A percentile compares a stretch with the other conserved stretches of the same genome.
Conservation (phyloP, 306 rosid species). For the Urtica urens region DNA sequence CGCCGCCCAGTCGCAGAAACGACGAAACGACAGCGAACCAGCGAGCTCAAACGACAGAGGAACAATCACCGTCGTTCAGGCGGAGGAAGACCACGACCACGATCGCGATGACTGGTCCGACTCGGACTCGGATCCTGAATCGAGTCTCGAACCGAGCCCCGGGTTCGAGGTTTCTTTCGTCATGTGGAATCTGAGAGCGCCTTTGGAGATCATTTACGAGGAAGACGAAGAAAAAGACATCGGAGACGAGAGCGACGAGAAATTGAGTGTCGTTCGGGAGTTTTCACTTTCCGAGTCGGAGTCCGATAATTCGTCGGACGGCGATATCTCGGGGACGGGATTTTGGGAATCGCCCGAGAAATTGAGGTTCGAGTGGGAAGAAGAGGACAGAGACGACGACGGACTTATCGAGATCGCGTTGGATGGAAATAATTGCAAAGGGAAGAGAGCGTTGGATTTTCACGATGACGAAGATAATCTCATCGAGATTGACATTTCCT, state of each 20-base stretch:
- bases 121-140: slow-evolving; percentile 22
- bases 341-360: slow-evolving; percentile 42
- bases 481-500: slow-evolving; percentile 39
- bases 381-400: slow-evolving; percentile 50
- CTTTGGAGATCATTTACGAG: slow-evolving; percentile 77
- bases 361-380: slow-evolving; percentile 43
- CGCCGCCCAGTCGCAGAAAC: slow-evolving; percentile 27
- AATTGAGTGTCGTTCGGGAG: slow-evolving; percentile 23
- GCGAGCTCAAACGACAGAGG: slow-evolving; percentile 7
- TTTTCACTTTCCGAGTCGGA: slow-evolving; percentile 65
- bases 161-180: slow-evolving; percentile 47
- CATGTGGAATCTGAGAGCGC: slow-evolving; percentile 75
- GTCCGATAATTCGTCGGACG: slow-evolving; percentile 59
- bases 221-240: slow-evolving; percentile 57
- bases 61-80: background rate
- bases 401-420: slow-evolving; percentile 78
- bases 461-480: slow-evolving; percentile 34
- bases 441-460: slow-evolving; percentile 9
- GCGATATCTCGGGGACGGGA: slow-evolving; percentile 23
- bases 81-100: slow-evolving; percentile 21
- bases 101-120: slow-evolving; percentile 9
- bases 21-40: background rate
- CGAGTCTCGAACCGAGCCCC: slow-evolving; percentile 25
- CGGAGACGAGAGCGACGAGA: slow-evolving; percentile 21
- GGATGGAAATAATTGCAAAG: slow-evolving; percentile 22